These are phyloP conservation scores for Balamuthia mandrillaris DNA, from an alignment of 208 protist genomes.

Conservation along the genomic window DNA sequence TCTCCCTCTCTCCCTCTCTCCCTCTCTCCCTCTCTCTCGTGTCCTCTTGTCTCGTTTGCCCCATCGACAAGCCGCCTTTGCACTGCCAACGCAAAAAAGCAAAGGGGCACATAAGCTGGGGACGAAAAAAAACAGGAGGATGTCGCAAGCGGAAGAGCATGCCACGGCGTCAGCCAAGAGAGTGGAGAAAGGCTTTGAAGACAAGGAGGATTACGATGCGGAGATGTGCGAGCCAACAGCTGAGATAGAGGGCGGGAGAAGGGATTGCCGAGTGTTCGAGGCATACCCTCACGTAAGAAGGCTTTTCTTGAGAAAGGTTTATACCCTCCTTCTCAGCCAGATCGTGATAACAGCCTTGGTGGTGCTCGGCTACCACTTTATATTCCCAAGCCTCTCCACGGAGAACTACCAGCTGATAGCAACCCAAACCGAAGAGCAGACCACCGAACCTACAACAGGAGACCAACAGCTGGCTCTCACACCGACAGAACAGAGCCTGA, in stretches of 20 bases:
- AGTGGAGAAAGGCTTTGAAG: too few relatives aligned
- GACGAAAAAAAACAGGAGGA: too few relatives aligned
- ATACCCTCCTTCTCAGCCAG: background rate
- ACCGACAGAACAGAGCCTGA: too few relatives aligned
- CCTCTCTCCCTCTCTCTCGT: too few relatives aligned
- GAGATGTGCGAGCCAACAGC: background rate
- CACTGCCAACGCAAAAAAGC: too few relatives aligned
- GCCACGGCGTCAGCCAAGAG: too few relatives aligned
- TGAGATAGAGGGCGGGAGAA: background rate
- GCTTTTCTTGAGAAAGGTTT: background rate
- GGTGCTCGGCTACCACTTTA: background rate
- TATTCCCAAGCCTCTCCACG: too few relatives aligned
- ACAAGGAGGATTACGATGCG: background rate
- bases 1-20: too few relatives aligned
- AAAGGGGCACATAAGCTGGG: too few relatives aligned
- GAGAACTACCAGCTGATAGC: background rate
- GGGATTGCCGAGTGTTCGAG: slow-evolving; percentile 7
- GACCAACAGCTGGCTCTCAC: background rate
- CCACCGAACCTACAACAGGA: background rate
- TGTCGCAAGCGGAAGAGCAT: too few relatives aligned
- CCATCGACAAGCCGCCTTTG: too few relatives aligned
- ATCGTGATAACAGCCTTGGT: background rate
- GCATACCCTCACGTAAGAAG: slow-evolving; percentile 2
- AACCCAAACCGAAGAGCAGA: background rate
- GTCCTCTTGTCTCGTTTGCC: too few relatives aligned